Evolutionary conservation across 768 basidiomycete genomes (phyloP).

Genomic region (Boletus bicolor): DNA sequence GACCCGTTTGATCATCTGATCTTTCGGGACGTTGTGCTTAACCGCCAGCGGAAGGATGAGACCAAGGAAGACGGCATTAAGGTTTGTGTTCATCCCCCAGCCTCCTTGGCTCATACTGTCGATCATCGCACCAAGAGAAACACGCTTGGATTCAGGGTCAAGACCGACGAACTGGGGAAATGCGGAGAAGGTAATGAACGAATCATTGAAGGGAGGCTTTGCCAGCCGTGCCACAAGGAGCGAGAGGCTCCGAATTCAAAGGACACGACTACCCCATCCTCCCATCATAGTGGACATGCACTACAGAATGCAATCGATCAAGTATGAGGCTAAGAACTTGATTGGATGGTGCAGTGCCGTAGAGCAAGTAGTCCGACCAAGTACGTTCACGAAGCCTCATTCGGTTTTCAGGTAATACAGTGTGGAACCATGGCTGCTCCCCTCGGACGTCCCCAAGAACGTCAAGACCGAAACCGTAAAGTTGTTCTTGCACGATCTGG

Average conservation of each 20-base stretch:
- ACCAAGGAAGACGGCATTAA: conserved; percentile 57
- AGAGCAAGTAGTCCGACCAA: no score
- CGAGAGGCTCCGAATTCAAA: conserved; percentile 38
- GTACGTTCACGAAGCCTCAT: no score
- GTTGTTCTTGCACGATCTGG: no score
- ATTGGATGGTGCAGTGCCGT: no score
- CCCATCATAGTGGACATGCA: no score
- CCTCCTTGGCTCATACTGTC: conserved; percentile 30
- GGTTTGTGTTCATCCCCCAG: conserved; percentile 62
- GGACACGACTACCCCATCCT: no score
- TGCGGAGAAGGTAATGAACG: conserved; percentile 67
- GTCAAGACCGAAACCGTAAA: no score
- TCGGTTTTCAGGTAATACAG: no score
- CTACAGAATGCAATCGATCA: no score
- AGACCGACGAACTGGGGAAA: conserved; percentile 48
- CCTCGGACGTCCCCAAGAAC: no score
- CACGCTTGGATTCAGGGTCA: conserved; percentile 33
- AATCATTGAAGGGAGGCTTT: conserved; percentile 58
- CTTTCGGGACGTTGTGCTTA: conserved; percentile 51
- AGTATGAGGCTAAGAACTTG: no score
- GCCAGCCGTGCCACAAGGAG: conserved; percentile 62
- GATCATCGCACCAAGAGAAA: conserved; percentile 38
- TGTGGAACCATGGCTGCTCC: no score
- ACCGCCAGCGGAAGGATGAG: conserved; percentile 62
- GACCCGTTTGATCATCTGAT: conserved; percentile 72